Evolutionary conservation across 176 grass and related monocot species (phyloP), one percentile per base, ranked within the genome.

Genomic region (Themeda triandra): DNA sequence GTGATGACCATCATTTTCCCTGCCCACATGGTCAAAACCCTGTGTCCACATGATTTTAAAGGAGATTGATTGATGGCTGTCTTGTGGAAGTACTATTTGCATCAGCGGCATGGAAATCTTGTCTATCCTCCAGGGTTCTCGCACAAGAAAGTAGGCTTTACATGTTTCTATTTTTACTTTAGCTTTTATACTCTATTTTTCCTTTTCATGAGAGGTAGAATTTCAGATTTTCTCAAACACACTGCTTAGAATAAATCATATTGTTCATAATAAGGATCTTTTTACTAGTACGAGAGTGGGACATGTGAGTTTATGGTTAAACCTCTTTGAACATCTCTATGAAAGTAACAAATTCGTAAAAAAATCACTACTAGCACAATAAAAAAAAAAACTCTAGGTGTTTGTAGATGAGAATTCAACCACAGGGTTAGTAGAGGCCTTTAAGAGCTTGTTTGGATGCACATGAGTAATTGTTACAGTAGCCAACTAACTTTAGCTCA

Each of bases 11-110:
- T 48, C 40, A 53, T 35, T 66, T 69, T 74, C 27, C 59, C 64
- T 54, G 68, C 54, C 29, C 80, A 78, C 53, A 83, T 54, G 56
- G 69, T 72, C 49, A 79, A 73, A 74, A 31, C 27, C 45, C 19
- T 35, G 8, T 42, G 33, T 21, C 8, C 33, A 21, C 80, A 73
- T n/a, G 56, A 28, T 66, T 88, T 79, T 58, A 14, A 68, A 75
- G 25, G 35, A 62, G 69, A 37, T 41, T 75, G 59, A 76, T 56
- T 59, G 51, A 72, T 75, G 69, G 15, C 8, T 85, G 27, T 75
- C 60, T 69, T 63, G 69, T 49, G 77, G 21, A 85, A 80, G 29
- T 76, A 80, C 48, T 76, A 17, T 89, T 85, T 49, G 69, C 15
- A 85, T 36, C 29, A 40, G 29, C 10, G 3, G 21, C 21, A 45